Conservation (phyloP, 306 rosid species). For the Cicer arietinum region DNA sequence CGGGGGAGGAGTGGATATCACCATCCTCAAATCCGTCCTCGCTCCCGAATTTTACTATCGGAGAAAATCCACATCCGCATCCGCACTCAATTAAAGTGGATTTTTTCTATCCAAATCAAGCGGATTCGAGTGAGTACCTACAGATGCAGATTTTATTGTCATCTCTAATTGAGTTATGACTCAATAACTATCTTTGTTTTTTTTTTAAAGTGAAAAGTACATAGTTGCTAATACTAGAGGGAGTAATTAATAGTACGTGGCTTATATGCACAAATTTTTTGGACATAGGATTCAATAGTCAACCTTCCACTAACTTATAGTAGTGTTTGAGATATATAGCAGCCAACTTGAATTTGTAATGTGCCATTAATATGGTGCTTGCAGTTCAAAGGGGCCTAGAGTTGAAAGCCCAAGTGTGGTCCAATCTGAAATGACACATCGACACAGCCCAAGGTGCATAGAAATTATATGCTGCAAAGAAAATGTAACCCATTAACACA, state of each 20-base stretch:
- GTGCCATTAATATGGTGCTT: constrained; percentile 26
- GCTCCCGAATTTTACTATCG: too few species aligned
- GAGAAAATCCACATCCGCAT: too few species aligned
- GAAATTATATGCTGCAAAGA: constrained; percentile 20
- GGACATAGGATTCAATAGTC: constrained; percentile 35
- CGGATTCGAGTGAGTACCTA: too few species aligned
- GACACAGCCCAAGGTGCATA: constrained; percentile 11
- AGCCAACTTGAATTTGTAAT: neutral
- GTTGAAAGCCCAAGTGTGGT: constrained; percentile 26
- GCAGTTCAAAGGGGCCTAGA: constrained; percentile 41
- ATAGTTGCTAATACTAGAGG: too few species aligned
- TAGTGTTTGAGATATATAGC: constrained; percentile 28
- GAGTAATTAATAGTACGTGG: neutral
- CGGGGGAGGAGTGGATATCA: too few species aligned
- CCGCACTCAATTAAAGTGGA: too few species aligned
- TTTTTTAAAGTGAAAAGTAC: too few species aligned
- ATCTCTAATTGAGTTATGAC: too few species aligned
- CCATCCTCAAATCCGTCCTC: too few species aligned
- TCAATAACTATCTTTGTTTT: too few species aligned
- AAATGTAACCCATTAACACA: constrained; percentile 18
- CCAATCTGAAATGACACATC: constrained; percentile 42
- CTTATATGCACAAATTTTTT: constrained; percentile 5
- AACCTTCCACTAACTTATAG: constrained; percentile 49
- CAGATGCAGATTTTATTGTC: too few species aligned
- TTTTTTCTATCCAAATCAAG: too few species aligned